These are phyloP conservation scores for Fusarium keratoplasticum DNA, from an alignment of 2,329 filamentous ascomycete genomes.

Conservation along the genomic window DNA sequence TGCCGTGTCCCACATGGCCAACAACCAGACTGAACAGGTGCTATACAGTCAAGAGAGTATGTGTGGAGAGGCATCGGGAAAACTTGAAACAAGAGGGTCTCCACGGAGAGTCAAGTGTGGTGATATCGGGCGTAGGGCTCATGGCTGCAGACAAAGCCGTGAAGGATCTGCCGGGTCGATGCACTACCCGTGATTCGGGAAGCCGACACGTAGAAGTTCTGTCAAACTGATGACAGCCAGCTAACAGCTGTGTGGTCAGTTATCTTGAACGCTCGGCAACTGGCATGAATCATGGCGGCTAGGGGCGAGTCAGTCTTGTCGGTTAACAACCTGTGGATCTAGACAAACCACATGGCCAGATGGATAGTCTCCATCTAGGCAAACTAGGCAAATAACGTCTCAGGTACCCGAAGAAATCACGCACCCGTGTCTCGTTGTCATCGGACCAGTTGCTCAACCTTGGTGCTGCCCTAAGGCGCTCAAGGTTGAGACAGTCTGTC, in stretches of 20 bases:
- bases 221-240: not conserved
- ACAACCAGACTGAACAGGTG: not conserved
- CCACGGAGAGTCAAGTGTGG: not conserved
- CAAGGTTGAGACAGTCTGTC: slow-evolving; percentile 26
- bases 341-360: not conserved
- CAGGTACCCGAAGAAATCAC: not conserved
- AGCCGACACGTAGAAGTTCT: not conserved
- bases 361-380: not conserved
- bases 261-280: slow-evolving; percentile 1
- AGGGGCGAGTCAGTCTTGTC: not conserved
- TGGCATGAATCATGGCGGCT: slow-evolving; percentile 21
- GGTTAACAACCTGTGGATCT: slow-evolving; percentile 4
- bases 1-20: not conserved
- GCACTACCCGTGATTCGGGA: not conserved
- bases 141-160: slow-evolving; percentile 2
- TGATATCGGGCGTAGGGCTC: slow-evolving; percentile 1
- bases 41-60: not conserved
- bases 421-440: not conserved
- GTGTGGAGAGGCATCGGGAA: slow-evolving; percentile 3
- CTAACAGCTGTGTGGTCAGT: slow-evolving; percentile 9
- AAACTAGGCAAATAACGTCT: not conserved
- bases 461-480: not conserved
- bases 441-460: not conserved
- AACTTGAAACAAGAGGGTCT: slow-evolving; percentile 12
- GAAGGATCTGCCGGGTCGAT: not conserved